Base-by-base conservation (phyloP, 1,139 yeast species). In the Suhomyces guaymorum region DNA sequence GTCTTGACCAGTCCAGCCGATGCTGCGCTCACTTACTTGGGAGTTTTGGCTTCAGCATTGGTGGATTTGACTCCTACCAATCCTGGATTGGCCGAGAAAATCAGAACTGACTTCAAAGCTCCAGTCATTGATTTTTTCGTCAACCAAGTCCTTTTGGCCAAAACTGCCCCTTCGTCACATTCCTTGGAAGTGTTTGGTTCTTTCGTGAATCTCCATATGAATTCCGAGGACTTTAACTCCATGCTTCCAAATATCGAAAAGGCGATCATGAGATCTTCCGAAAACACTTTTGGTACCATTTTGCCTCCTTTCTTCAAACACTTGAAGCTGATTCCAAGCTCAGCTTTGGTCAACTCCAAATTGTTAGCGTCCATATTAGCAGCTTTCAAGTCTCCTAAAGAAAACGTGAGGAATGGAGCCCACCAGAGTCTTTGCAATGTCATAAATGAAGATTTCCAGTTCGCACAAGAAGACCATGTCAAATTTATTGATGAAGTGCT, bases 231-330 rank as follows among this genome's bases (percentile, higher is more conserved):
- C 10, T 58, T 55, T 11, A 47, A 55, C 0, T 37, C 49, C 4
- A 46, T 88, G 12, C 54, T 82, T 7, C 88, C 95, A 3, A 68
- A 74, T 12, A 54, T 90, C 33, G 92, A 87, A 47, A 89, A 86
- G 54, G 76, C 94, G 1, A 71, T 84, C 32, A 68, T 92, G 51
- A 76, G 97, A 55, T 80, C 96, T 3, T 85, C 97, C 0, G 97
- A 89, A 54, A 61, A 69, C 23, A 75, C 88, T 0, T 74, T 86
- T 44, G 71, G 73, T 6, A 51, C 65, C 21, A 60, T 82, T 11
- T 52, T 78, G 14, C 81, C 83, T 0, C 61, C 68, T 2, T 53
- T 86, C 15, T 63, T 80, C 33, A 37, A 48, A 3, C 55, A 66
- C 21, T 42, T 80, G 11, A 42, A 65, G 7, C 14, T 20, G 7